Evolutionary conservation across 2,329 filamentous ascomycete genomes (phyloP).

Genomic region (Colletotrichum cordylinicola): DNA sequence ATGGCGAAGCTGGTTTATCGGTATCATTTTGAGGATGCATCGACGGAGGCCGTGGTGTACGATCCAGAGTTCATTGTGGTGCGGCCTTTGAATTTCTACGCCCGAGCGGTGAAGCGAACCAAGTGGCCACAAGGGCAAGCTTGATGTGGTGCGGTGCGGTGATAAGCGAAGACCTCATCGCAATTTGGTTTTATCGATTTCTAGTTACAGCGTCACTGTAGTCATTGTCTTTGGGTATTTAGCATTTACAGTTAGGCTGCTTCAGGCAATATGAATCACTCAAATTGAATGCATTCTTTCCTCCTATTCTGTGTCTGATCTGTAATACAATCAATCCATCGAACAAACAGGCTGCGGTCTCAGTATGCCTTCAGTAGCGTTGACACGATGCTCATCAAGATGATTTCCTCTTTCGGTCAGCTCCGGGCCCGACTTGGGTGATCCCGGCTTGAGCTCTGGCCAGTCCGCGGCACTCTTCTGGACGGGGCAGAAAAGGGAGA

Average conservation of each 20-base stretch:
- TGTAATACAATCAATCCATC: neutral
- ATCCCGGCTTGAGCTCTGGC: neutral
- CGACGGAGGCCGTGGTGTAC: conserved; percentile 21
- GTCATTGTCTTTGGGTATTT: neutral
- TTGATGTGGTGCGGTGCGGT: neutral
- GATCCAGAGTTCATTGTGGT: conserved; percentile 26
- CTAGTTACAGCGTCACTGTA: neutral
- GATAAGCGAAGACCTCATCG: neutral
- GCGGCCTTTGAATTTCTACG: conserved; percentile 27
- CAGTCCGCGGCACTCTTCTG: neutral
- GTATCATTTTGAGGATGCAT: conserved; percentile 24
- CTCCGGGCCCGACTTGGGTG: neutral
- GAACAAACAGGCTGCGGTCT: neutral
- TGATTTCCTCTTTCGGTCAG: neutral
- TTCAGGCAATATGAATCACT: neutral
- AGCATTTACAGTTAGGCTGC: neutral
- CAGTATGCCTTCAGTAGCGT: neutral
- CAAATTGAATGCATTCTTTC: neutral
- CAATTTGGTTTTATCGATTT: neutral
- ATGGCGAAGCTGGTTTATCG: neutral
- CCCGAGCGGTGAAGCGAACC: neutral
- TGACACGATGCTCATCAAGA: neutral
- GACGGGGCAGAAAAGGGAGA: neutral
- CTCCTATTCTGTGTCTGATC: neutral
- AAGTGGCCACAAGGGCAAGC: neutral